phyloP scores from a whole-genome alignment of 805 yeast species.

The Candida wancherniae region DNA sequence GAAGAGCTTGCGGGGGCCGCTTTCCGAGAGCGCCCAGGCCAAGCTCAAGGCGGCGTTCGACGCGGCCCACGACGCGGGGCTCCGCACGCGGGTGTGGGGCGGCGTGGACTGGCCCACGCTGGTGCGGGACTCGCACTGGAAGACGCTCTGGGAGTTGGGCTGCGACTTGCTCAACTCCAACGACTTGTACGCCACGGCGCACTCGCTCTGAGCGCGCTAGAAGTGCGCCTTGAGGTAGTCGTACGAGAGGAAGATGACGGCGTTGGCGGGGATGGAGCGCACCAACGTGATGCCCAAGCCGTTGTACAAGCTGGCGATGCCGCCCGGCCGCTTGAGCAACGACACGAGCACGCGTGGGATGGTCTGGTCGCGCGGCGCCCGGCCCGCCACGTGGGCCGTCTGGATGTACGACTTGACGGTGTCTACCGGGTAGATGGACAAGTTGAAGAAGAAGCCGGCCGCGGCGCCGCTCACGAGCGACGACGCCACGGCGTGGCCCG shows the following conservation, averaged over 20 bases:
- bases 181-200: slow-evolving; percentile 43
- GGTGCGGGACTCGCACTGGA: slow-evolving; percentile 44
- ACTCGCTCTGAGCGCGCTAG: slow-evolving; percentile 12
- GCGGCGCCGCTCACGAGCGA: slow-evolving; percentile 73
- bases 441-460: slow-evolving; percentile 81
- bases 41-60: slow-evolving; percentile 25
- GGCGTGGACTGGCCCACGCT: slow-evolving; percentile 61
- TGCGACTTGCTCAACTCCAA: slow-evolving; percentile 62
- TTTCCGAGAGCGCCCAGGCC: slow-evolving; percentile 29
- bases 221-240: slow-evolving; percentile 50
- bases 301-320: slow-evolving; percentile 68
- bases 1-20: slow-evolving; percentile 22
- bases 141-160: slow-evolving; percentile 42
- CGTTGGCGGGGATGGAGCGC: slow-evolving; percentile 88
- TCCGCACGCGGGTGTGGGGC: slow-evolving; percentile 67
- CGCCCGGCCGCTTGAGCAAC: slow-evolving; percentile 39
- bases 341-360: slow-evolving; percentile 32
- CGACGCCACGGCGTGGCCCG: slow-evolving; percentile 37
- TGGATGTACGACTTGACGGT: slow-evolving; percentile 87
- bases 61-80: slow-evolving; percentile 45
- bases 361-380: slow-evolving; percentile 21
- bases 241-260: slow-evolving; percentile 75
- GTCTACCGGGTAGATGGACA: slow-evolving; percentile 82
- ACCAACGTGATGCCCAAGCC: slow-evolving; percentile 80
- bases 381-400: slow-evolving; percentile 39